Base-by-base conservation (phyloP, 768 basidiomycete species). In the Rhodosporidiobolus sp. region DNA sequence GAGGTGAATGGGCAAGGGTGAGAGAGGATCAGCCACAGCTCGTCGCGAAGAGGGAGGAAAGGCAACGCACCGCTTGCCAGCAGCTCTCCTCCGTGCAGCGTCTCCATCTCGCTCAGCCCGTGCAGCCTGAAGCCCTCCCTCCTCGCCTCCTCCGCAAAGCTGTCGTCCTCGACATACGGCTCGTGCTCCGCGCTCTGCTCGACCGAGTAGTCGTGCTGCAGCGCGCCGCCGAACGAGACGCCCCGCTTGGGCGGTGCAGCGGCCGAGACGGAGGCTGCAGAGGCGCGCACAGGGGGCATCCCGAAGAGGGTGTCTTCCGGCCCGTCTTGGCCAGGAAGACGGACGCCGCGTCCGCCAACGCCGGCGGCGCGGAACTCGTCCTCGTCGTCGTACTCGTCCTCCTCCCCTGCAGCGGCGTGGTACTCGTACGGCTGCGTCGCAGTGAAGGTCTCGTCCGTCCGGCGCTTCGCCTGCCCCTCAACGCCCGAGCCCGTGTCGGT, bases 281-380 rank as follows among this genome's bases (percentile, higher is more conserved):
- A 38, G 0, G 54, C 54, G 14, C 55, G n/a, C 1, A 22, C 56
- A 0, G 53, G 55, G 1, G 69, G 70, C 56, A 70, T 67, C 5
- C 78, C 78, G 54, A 79, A 79, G 16, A 79, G 67, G 12, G 78
- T 79, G 50, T 79, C 78, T 46, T 75, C 76, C 26, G 74, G 76
- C 14, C 68, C 73, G 26, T 70, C 76, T 43, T 63, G 53, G 54
- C 73, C 57, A 30, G 70, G 52, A 63, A 71, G 32, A 35, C 73
- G 48, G 59, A 75, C 46, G 46, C 65, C 60, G 34, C 59, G 26
- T 20, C 11, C n/a, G n/a, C n/a, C 38, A 43, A 43, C 35, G 46
- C 67, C 50, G 17, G 57, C 57, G 48, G 48, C 26, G 32, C 61
- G 53, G 20, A 67, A 52, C 48, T 56, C 65, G 48, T 59, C 64